Conservation (phyloP, 352 stramenopile genomes). For the Globisporangium megalacanthum region DNA sequence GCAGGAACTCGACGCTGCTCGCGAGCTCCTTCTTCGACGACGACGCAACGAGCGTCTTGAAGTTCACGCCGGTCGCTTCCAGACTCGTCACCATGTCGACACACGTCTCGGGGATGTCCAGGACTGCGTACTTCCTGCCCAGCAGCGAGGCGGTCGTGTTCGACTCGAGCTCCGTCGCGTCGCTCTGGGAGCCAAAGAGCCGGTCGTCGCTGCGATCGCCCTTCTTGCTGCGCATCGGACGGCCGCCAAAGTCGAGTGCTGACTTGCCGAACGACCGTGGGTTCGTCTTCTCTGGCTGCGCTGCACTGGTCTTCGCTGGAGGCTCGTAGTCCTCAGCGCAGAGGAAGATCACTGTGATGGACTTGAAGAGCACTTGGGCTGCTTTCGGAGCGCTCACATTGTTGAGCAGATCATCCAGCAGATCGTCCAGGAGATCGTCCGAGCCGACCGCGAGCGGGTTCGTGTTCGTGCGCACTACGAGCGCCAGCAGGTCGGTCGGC, state of each 20-base stretch:
- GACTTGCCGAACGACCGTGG: constrained; percentile 1
- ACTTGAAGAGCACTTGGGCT: constrained; percentile 58
- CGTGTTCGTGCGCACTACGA: constrained; percentile 53
- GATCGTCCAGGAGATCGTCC: background rate
- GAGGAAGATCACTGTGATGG: constrained; percentile 63
- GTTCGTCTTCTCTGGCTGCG: constrained; percentile 14
- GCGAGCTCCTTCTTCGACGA: constrained; percentile 75
- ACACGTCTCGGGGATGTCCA: constrained; percentile 77
- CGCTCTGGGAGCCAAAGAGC: constrained; percentile 30
- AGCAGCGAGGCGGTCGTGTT: constrained; percentile 52
- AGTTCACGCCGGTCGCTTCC: constrained; percentile 40
- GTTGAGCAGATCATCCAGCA: constrained; percentile 10
- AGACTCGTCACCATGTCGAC: constrained; percentile 58
- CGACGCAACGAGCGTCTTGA: constrained; percentile 48
- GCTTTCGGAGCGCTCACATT: constrained; percentile 14
- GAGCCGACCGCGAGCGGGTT: constrained; percentile 15
- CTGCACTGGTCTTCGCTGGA: constrained; percentile 17
- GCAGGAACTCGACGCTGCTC: constrained; percentile 61
- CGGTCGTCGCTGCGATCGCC: constrained; percentile 37
- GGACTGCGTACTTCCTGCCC: constrained; percentile 59
- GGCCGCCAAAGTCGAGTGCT: constrained; percentile 20
- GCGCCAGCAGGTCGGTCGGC: constrained; percentile 43
- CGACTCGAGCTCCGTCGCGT: constrained; percentile 42
- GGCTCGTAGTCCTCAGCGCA: constrained; percentile 61
- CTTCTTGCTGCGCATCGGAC: constrained; percentile 48